phyloP scores from a whole-genome alignment of 164 flowering plant species.

The Vitis cinerea region DNA sequence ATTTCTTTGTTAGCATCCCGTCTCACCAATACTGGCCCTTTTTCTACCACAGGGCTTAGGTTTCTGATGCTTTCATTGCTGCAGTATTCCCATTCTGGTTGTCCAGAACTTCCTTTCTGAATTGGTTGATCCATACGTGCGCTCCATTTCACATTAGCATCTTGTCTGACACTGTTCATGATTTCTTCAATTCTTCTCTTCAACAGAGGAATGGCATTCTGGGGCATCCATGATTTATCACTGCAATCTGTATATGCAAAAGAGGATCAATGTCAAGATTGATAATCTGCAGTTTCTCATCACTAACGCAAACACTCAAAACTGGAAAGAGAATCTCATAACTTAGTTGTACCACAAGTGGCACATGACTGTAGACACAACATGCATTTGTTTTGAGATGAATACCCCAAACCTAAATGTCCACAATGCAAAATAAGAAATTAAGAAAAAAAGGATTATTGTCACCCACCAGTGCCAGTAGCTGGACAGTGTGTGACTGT shows the following conservation, averaged over 20 bases:
- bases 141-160: slow-evolving; percentile 3
- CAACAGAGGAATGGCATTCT: slow-evolving; percentile 2
- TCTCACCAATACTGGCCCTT: not conserved
- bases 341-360: not conserved
- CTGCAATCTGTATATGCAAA: slow-evolving; percentile 10
- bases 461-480: slow-evolving; percentile 21
- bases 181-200: slow-evolving; percentile 23
- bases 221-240: slow-evolving; percentile 11
- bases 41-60: not conserved
- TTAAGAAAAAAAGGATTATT: not conserved
- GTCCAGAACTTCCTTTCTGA: not conserved
- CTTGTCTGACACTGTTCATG: slow-evolving; percentile 15
- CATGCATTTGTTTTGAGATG: too few relatives aligned
- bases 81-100: slow-evolving; percentile 1
- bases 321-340: not conserved
- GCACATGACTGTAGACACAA: not conserved
- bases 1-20: slow-evolving; percentile 2
- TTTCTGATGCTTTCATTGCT: slow-evolving; percentile 7
- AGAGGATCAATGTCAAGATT: too few relatives aligned
- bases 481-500: slow-evolving; percentile 13
- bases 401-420: too few relatives aligned
- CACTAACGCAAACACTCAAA: not conserved
- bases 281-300: not conserved
- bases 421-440: not conserved
- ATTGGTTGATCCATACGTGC: slow-evolving; percentile 4